Base-by-base conservation (phyloP, 1,284 basidiomycete species). In the Heterobasidion irregulare region DNA sequence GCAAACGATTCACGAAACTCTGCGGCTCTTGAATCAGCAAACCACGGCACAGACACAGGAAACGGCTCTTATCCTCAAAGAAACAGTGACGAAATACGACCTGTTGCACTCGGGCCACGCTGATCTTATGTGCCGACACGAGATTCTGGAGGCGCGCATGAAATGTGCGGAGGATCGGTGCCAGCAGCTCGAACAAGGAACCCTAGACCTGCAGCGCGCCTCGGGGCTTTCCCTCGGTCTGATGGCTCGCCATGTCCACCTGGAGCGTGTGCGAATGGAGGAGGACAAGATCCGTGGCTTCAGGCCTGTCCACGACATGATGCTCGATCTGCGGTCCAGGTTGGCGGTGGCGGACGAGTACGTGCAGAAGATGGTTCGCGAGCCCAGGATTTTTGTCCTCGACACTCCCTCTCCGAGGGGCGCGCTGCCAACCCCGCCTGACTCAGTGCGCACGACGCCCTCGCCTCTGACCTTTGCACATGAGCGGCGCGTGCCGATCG, bases 31-130 rank as follows among this genome's bases (percentile, higher is more conserved):
- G n/a, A 41, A 41, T n/a, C 2, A 18, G 13, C 36, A 52, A 9
- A 18, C 34, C 15, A 13, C n/a, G 32, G 45, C 8, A 15, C 26
- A 34, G n/a, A 47, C 13, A 4, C 8, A 12, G 7, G 10, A 47
- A 13, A 44, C 43, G 2, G 46, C 35, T 12, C 9, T 16, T 2
- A 36, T 19, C 18, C 52, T 53, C 33, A 36, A 16, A 12, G 1
- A 19, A 8, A n/a, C 45, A 16, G 33, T 32, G 45, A 6, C 19
- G 12, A 46, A 43, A 16, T 43, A 56, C 53, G 32, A 46, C 47
- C 1, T 35, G 54, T 6, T 59, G 47, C 58, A 59, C 54, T 51
- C 51, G 44, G 19, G 26, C 54, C 33, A 47, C 8, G 46, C 44
- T 4, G 52, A 56, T n/a, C 52, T 59, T 2, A 12, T 44, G 12